These are phyloP conservation scores for Diaporthe destruens DNA, from an alignment of 2,329 filamentous ascomycete genomes.

Conservation along the genomic window DNA sequence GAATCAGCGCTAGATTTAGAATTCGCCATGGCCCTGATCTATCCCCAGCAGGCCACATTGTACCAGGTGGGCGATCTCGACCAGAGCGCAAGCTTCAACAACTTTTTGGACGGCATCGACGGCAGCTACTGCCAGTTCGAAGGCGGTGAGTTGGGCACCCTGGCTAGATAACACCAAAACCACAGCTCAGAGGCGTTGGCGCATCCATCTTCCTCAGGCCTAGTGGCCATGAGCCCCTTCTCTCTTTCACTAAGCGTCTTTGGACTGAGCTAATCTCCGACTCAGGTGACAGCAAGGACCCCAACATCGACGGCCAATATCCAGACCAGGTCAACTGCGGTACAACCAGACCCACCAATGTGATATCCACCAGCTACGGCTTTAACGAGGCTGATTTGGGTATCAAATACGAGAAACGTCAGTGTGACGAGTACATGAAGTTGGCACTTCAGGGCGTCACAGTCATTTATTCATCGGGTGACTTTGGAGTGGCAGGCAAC, in stretches of 20 bases:
- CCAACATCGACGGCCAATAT: constrained; percentile 53
- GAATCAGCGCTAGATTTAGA: constrained; percentile 54
- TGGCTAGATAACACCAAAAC: too few relatives aligned
- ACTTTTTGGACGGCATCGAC: constrained; percentile 56
- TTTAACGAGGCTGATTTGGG: constrained; percentile 65
- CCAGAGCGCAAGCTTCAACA: constrained; percentile 48
- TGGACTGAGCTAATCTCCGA: too few relatives aligned
- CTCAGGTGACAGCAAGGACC: constrained; percentile 45
- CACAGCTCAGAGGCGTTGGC: too few relatives aligned
- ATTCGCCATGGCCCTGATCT: constrained; percentile 62
- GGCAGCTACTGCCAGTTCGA: constrained; percentile 59
- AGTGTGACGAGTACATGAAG: constrained; percentile 70
- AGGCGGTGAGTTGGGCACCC: constrained; percentile 52
- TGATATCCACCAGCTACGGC: constrained; percentile 67
- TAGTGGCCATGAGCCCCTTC: too few relatives aligned
- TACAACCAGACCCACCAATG: constrained; percentile 59
- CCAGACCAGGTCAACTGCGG: constrained; percentile 59
- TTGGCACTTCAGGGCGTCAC: constrained; percentile 65
- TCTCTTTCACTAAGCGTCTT: too few relatives aligned
- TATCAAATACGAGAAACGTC: constrained; percentile 61
- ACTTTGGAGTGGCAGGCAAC: constrained; percentile 60
- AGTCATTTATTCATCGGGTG: constrained; percentile 64
- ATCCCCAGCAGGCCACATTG: constrained; percentile 62
- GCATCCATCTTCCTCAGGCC: too few relatives aligned
- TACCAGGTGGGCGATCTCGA: constrained; percentile 59